A percentile compares a stretch with the other conserved stretches of the same genome.
Conservation (phyloP, 2,329 filamentous ascomycete genomes). For the Pestalotiopsis sp. region DNA sequence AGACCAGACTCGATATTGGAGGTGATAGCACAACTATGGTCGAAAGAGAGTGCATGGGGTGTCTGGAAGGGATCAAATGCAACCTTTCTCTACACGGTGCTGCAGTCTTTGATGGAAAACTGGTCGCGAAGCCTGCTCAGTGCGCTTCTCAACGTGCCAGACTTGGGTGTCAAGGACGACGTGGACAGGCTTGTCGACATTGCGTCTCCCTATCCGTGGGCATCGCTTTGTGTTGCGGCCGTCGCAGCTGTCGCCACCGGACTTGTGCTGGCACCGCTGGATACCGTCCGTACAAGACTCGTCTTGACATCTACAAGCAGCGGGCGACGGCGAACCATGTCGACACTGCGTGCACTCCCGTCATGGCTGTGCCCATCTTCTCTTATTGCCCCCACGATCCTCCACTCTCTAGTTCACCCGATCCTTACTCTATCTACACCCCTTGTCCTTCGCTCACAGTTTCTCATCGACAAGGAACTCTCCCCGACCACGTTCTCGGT, state of each 20-base stretch:
- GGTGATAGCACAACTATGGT: conserved; percentile 85
- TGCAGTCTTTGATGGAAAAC: conserved; percentile 85
- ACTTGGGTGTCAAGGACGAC: conserved; percentile 75
- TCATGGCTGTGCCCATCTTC: conserved; percentile 72
- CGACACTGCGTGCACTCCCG: conserved; percentile 76
- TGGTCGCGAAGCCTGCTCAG: conserved; percentile 92
- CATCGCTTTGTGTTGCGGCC: conserved; percentile 74
- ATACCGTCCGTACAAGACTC: conserved; percentile 85
- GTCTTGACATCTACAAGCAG: conserved; percentile 81
- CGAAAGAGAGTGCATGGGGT: conserved; percentile 85
- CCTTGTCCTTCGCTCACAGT: conserved; percentile 80
- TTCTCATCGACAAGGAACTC: conserved; percentile 79
- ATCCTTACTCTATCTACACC: conserved; percentile 82
- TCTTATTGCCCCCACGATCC: conserved; percentile 80
- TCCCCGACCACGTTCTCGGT: conserved; percentile 83
- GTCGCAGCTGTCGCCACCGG: conserved; percentile 71
- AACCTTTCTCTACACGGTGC: conserved; percentile 87
- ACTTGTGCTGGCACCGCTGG: conserved; percentile 81
- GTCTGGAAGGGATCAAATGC: conserved; percentile 94
- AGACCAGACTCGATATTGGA: conserved; percentile 82
- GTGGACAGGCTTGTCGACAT: conserved; percentile 74
- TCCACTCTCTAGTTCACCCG: conserved; percentile 84
- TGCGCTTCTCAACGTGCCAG: conserved; percentile 86
- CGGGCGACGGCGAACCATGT: conserved; percentile 75
- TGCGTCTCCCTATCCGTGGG: conserved; percentile 80